phyloP scores from a whole-genome alignment of 164 flowering plant species.

The Euptelea pleiosperma region DNA sequence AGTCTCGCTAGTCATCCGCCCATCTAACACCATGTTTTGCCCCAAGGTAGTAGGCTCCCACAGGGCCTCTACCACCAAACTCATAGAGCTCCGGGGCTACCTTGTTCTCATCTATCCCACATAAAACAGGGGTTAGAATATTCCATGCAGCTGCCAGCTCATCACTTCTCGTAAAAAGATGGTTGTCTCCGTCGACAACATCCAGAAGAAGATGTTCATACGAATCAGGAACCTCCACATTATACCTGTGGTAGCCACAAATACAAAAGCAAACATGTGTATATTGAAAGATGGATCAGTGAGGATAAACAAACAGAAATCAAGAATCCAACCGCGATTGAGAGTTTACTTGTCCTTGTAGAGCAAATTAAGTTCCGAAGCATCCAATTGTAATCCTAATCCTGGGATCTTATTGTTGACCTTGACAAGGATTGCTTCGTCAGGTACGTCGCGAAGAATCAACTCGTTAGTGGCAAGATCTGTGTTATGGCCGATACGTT shows the following conservation, averaged over 20 bases:
- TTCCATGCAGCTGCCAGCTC: conserved; percentile 64
- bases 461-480: conserved; percentile 57
- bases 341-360: conserved; percentile 51
- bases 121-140: conserved; percentile 48
- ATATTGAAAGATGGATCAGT: too few species aligned
- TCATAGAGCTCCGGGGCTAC: conserved; percentile 53
- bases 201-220: conserved; percentile 68
- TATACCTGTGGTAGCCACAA: conserved; percentile 34
- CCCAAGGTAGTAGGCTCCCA: conserved; percentile 38
- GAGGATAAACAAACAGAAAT: not conserved
- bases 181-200: conserved; percentile 61
- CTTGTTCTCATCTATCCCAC: conserved; percentile 44
- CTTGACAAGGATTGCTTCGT: conserved; percentile 63
- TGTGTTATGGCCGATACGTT: conserved; percentile 38
- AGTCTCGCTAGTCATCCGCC: conserved; percentile 30
- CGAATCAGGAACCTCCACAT: conserved; percentile 58
- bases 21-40: conserved; percentile 43
- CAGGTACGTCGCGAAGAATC: conserved; percentile 53
- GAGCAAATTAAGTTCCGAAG: conserved; percentile 56
- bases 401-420: conserved; percentile 71
- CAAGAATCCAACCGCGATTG: not conserved
- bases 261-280: too few species aligned
- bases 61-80: conserved; percentile 41
- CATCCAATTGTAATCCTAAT: conserved; percentile 51
- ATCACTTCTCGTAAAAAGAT: conserved; percentile 63